Evolutionary conservation across 179 eudicot species (phyloP).

Genomic region (Sideroxylon spinosum): DNA sequence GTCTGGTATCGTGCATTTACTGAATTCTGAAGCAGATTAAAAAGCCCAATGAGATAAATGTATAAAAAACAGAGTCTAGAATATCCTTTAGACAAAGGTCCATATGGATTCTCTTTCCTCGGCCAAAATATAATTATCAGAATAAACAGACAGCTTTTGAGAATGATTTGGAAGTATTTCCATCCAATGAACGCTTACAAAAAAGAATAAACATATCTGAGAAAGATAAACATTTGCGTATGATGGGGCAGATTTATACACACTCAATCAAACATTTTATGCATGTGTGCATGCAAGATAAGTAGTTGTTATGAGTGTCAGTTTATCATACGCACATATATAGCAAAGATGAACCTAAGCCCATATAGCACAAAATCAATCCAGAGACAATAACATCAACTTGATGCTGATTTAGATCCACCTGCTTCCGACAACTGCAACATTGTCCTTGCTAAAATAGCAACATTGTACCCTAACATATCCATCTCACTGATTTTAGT

Average conservation of each 20-base stretch:
- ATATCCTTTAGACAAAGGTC: background rate
- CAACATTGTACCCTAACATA: too few relatives aligned
- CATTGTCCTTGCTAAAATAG: too few relatives aligned
- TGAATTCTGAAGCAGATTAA: slow-evolving; percentile 68
- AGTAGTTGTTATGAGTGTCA: background rate
- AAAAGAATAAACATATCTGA: background rate
- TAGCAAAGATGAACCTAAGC: too few relatives aligned
- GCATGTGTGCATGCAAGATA: too few relatives aligned
- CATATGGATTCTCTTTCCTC: background rate
- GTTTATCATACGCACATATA: background rate
- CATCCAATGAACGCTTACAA: slow-evolving; percentile 2
- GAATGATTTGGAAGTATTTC: background rate
- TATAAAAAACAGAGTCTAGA: background rate
- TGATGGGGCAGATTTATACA: background rate
- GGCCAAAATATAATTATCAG: background rate
- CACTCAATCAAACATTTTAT: background rate
- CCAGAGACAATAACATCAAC: too few relatives aligned
- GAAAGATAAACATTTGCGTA: background rate
- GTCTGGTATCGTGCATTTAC: slow-evolving; percentile 98
- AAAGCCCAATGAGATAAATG: slow-evolving; percentile 10
- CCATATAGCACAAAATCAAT: too few relatives aligned
- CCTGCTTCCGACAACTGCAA: too few relatives aligned
- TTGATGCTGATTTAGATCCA: too few relatives aligned
- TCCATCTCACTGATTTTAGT: too few relatives aligned
- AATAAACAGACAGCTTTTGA: background rate